Base-by-base conservation (phyloP, 2,329 filamentous ascomycete genomes). In the Lachnellula occidentalis region DNA sequence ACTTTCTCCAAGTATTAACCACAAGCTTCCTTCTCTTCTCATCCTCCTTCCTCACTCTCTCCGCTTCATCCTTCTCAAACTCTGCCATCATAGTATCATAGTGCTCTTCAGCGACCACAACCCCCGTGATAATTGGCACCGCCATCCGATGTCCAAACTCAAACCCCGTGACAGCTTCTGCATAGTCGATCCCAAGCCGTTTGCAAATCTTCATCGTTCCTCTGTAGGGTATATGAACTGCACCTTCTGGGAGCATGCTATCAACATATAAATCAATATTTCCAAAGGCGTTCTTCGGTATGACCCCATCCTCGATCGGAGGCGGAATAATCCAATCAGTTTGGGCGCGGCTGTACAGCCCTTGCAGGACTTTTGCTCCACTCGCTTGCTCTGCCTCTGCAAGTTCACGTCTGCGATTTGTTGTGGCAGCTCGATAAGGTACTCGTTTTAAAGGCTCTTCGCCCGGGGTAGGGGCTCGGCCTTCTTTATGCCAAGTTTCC, bases 401-500 rank as follows among this genome's bases (percentile, higher is more conserved):
- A 43, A 97, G 87, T 70, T 96, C 94, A 48, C 92, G 83, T 64
- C 91, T 88, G 21, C 94, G 81, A 50, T 91, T 90, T 2, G 88
- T 80, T 0, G 94, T 99, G 3, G 96, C 92, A 15, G 91, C 94
- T 42, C 94, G 87, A 68, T 94, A 91, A 0, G 92, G 90, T 0
- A 96, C 94, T 42, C 82, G 79, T 70, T 99, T 99, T 56, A 96
- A 73, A 0, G 94, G 89, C 48, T 83, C 73, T 61, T 87, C 84
- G 3, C 88, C 90, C 0, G 77, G 67, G 24, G 81, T 79, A 3
- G 94, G 84, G 24, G 85, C 86, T 11, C 92, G 82, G 0, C 94
- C 94, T 75, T 96, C 92, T 69, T 96, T 96, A 69, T 97, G 94
- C 94, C 94, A 99, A 1, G 90, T 96, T 69, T 99, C 94, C 1